phyloP scores from a whole-genome alignment of 768 basidiomycete genomes.

The Infundibulicybe gibba region DNA sequence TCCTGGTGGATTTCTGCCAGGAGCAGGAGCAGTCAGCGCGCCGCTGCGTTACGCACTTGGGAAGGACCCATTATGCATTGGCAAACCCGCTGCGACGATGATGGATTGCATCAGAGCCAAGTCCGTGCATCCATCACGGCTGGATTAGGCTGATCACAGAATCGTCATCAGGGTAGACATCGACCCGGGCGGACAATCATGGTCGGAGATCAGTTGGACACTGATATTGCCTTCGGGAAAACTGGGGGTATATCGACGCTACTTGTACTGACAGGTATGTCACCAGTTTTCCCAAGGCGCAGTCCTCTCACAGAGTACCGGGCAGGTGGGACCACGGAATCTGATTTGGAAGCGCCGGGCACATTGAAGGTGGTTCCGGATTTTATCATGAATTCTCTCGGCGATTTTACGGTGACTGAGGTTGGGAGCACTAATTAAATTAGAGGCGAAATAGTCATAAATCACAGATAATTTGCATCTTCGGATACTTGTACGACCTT shows the following conservation, averaged over 20 bases:
- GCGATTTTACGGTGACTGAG: too few relatives aligned
- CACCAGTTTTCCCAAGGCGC: neutral
- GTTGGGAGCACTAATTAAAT: too few relatives aligned
- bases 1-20: constrained; percentile 70
- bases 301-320: too few relatives aligned
- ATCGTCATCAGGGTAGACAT: constrained; percentile 51
- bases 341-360: too few relatives aligned
- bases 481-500: too few relatives aligned
- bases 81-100: constrained; percentile 92
- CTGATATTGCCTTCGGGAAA: constrained; percentile 80
- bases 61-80: constrained; percentile 74
- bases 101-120: constrained; percentile 84
- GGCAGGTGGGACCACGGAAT: too few relatives aligned
- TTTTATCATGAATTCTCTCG: too few relatives aligned
- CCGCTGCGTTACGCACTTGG: constrained; percentile 74
- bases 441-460: too few relatives aligned
- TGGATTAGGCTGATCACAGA: too few relatives aligned
- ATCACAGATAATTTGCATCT: too few relatives aligned
- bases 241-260: constrained; percentile 68
- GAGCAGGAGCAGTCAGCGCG: constrained; percentile 81
- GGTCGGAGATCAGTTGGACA: constrained; percentile 79
- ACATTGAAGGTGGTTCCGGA: too few relatives aligned
- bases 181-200: constrained; percentile 74
- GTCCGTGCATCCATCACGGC: constrained; percentile 22
- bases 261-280: constrained; percentile 69